These are phyloP conservation scores for Amphicarpaea edgeworthii DNA, from an alignment of 306 rosid genomes.

Conservation along the genomic window DNA sequence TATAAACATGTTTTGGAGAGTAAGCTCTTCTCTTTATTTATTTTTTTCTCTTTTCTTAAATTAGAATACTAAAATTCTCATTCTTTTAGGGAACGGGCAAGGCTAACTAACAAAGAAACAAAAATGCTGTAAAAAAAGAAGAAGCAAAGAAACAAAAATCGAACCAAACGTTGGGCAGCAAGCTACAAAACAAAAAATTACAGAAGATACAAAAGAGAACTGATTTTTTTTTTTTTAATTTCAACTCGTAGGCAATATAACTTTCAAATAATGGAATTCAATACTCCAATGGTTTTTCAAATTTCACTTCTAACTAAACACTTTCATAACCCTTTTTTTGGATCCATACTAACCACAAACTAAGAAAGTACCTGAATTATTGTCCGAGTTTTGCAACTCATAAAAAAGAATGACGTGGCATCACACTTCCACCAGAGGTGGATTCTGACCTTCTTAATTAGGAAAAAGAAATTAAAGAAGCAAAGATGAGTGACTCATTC, in stretches of 20 bases:
- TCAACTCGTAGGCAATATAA: neutral
- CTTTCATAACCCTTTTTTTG: too few species aligned
- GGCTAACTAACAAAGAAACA: neutral
- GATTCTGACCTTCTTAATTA: constrained; percentile 2
- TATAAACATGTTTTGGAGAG: too few species aligned
- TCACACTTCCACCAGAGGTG: constrained; percentile 9
- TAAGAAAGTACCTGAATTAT: neutral
- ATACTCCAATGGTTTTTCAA: too few species aligned
- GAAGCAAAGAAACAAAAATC: neutral
- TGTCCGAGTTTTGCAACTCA: neutral
- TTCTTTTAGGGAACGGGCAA: neutral
- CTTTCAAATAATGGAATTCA: neutral
- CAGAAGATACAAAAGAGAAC: neutral
- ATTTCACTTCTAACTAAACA: too few species aligned
- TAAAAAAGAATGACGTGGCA: constrained; percentile 6
- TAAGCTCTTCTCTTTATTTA: too few species aligned
- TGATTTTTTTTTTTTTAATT: neutral
- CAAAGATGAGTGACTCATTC: neutral
- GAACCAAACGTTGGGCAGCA: neutral
- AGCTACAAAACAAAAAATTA: neutral
- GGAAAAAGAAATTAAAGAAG: neutral
- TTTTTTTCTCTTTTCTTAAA: too few species aligned
- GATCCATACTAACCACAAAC: constrained; percentile 4
- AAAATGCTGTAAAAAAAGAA: too few species aligned
- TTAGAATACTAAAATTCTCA: too few species aligned